Evolutionary conservation across 352 stramenopile species (phyloP), one percentile per base, ranked within the genome.

Genomic region (Phytophthora cactorum): DNA sequence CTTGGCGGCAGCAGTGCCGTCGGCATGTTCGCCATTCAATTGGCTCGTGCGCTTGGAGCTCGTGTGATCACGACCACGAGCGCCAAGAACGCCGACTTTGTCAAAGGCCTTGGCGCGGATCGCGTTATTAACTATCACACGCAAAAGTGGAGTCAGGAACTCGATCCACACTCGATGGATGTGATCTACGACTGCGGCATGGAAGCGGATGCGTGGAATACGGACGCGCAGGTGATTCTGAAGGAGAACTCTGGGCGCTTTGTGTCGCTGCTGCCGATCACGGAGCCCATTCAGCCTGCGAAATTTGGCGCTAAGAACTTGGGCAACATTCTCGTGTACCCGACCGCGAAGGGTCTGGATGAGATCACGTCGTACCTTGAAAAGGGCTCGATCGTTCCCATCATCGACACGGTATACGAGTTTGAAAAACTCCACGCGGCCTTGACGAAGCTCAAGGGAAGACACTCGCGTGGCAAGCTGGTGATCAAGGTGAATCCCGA

Each of bases 391-490:
- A 54, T 82, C 10, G 68, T 76, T 25, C 46, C 66, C 2, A 39
- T 72, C 6, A 72, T 82, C 28, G 71, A 76, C 56, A 70, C 64
- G 5, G 63, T 81, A 11, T 78, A 79, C 38, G 28, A 57, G 41
- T 88, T 90, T 46, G 60, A 83, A 50, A 65, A 79, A 25, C 49
- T 87, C 1, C 46, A 60, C 7, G 55, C 67, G 17, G 81, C 67
- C 38, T 74, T 87, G 61, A 63, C 59, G 29, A 69, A 81, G 52
- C 61, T 84, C 8, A 84, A 79, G 63, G 57, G 50, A n/a, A 68
- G 77, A 56, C 75, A 77, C 31, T 72, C 79, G 2, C 74, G 74
- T 36, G 81, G 79, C 28, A 90, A 88, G 58, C 76, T 90, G 45
- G 70, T 88, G 29, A 74, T 87, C 39, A 52, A 67, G 44, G 64